phyloP scores from a whole-genome alignment of 148 eudicot species.

The Rhododendron henanense region DNA sequence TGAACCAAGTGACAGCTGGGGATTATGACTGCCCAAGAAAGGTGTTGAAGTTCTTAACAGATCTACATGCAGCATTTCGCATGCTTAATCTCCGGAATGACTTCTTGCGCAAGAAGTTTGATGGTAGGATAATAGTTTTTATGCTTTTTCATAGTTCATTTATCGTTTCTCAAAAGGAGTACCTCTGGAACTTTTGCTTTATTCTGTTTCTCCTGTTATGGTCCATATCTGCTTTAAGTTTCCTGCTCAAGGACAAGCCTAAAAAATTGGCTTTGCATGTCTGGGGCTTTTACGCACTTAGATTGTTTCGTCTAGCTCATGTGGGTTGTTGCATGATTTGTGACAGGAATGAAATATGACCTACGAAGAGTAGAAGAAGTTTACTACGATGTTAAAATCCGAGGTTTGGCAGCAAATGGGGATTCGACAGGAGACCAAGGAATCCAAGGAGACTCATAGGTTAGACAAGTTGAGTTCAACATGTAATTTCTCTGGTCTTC shows the following conservation, averaged over 20 bases:
- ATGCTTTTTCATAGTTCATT: not conserved
- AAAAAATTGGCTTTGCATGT: not conserved
- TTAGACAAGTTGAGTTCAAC: not conserved
- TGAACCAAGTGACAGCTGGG: constrained; percentile 93
- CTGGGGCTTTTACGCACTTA: not conserved
- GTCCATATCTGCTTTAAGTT: not conserved
- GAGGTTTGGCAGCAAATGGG: constrained; percentile 60
- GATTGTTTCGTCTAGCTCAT: not conserved
- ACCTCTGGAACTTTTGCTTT: not conserved
- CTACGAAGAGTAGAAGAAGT: constrained; percentile 93
- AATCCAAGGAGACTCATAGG: constrained; percentile 26
- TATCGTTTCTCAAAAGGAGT: not conserved
- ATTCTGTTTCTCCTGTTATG: not conserved
- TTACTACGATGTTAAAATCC: constrained; percentile 87
- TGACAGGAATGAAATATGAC: constrained; percentile 90
- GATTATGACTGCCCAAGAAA: constrained; percentile 93
- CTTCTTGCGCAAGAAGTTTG: constrained; percentile 91
- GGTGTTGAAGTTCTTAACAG: constrained; percentile 81
- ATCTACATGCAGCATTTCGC: constrained; percentile 93
- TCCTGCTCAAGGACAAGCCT: not conserved
- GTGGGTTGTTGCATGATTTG: not conserved
- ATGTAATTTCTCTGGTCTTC: not conserved
- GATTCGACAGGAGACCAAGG: constrained; percentile 40
- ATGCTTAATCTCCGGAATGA: constrained; percentile 97
- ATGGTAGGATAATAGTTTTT: constrained; percentile 44